phyloP scores from a whole-genome alignment of 768 basidiomycete genomes.

The Boletus speciosus region DNA sequence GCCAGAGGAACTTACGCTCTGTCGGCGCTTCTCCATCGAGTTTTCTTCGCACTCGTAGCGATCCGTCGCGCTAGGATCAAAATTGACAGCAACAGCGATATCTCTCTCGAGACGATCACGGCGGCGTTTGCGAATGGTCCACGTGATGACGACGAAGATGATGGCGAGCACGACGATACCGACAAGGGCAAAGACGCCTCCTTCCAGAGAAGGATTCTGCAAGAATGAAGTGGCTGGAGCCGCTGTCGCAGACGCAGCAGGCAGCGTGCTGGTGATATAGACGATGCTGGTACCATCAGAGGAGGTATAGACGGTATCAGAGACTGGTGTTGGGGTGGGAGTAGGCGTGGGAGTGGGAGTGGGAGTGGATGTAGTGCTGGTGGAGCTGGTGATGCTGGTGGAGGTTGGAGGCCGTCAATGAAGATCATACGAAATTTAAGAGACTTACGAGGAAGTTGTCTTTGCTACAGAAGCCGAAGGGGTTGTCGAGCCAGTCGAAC shows the following conservation, averaged over 20 bases:
- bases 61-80: constrained; percentile 40
- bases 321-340: constrained; percentile 16
- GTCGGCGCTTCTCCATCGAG: constrained; percentile 17
- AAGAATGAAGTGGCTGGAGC: constrained; percentile 45
- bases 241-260: constrained; percentile 24
- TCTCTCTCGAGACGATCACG: constrained; percentile 36
- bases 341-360: background rate
- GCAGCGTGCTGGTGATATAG: constrained; percentile 31
- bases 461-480: constrained; percentile 5
- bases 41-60: constrained; percentile 25
- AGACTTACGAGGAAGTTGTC: constrained; percentile 19
- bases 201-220: constrained; percentile 62
- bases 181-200: constrained; percentile 51
- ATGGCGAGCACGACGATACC: constrained; percentile 48
- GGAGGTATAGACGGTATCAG: constrained; percentile 17
- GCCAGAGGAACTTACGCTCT: constrained; percentile 26
- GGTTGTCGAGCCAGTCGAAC: constrained; percentile 27
- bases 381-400: constrained; percentile 8
- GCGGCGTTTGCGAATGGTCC: constrained; percentile 47
- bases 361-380: constrained; percentile 4
- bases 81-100: constrained; percentile 45
- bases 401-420: constrained; percentile 8
- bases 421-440: background rate
- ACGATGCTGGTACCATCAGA: constrained; percentile 26
- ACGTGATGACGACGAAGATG: constrained; percentile 43